phyloP scores from a whole-genome alignment of 805 yeast species.

The Suhomyces emberorum region DNA sequence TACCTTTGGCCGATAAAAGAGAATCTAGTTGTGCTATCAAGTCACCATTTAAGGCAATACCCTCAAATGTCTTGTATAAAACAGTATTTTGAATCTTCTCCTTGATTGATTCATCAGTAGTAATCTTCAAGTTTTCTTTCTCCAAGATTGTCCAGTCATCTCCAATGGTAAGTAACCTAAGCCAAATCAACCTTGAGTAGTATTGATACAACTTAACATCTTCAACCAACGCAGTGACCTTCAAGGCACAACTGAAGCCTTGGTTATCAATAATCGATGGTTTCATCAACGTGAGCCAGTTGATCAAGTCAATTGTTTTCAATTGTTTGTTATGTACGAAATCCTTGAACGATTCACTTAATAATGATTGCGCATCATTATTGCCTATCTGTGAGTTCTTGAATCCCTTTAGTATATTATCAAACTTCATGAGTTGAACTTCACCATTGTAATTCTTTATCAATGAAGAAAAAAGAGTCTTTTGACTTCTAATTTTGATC shows the following conservation, averaged over 20 bases:
- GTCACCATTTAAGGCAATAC: constrained; percentile 7
- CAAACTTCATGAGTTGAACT: constrained; percentile 22
- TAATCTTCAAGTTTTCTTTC: constrained; percentile 26
- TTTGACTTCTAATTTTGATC: constrained; percentile 49
- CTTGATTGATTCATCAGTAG: constrained; percentile 40
- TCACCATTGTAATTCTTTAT: constrained; percentile 23
- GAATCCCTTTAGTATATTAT: constrained; percentile 20
- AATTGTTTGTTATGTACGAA: constrained; percentile 41
- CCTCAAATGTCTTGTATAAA: constrained; percentile 41
- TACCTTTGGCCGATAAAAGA: constrained; percentile 7
- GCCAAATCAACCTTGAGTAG: constrained; percentile 46
- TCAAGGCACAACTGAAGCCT: constrained; percentile 45
- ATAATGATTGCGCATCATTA: constrained; percentile 10
- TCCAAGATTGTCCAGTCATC: constrained; percentile 51
- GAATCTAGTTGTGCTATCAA: constrained; percentile 12
- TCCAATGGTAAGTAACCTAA: constrained; percentile 46
- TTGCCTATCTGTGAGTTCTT: constrained; percentile 13
- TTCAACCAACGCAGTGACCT: constrained; percentile 41
- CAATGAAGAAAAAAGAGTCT: constrained; percentile 23
- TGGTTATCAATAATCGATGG: constrained; percentile 17
- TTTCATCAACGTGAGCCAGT: constrained; percentile 47
- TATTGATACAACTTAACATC: constrained; percentile 22
- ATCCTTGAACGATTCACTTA: constrained; percentile 22
- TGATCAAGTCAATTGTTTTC: constrained; percentile 45
- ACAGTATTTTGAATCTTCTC: constrained; percentile 39